Conservation (phyloP, 2,329 filamentous ascomycete genomes). For the Coleophoma crateriformis region DNA sequence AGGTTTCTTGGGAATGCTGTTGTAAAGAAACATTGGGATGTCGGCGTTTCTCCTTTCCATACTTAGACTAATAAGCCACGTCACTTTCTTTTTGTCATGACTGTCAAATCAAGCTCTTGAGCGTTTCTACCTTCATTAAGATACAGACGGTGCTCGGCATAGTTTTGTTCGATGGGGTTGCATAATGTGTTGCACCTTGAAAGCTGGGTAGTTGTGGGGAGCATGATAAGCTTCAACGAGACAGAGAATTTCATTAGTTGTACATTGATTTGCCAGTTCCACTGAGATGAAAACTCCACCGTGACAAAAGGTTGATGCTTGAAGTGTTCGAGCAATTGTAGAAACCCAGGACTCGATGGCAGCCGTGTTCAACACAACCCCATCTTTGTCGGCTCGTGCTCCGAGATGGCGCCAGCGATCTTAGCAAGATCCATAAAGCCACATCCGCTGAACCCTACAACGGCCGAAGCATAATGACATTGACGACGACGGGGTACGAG, state of each 20-base stretch:
- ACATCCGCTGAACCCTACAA: neutral
- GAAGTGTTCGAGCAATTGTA: too few relatives aligned
- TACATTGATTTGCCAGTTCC: neutral
- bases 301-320: too few relatives aligned
- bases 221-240: neutral
- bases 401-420: neutral
- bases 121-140: neutral
- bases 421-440: neutral
- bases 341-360: too few relatives aligned
- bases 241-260: constrained; percentile 1
- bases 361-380: too few relatives aligned
- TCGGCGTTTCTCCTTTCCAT: constrained; percentile 27
- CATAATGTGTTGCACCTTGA: constrained; percentile 1
- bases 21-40: constrained; percentile 32
- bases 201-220: neutral
- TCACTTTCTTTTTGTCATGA: constrained; percentile 17
- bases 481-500: too few relatives aligned
- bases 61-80: constrained; percentile 29
- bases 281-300: neutral
- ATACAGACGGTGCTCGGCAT: neutral
- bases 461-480: too few relatives aligned
- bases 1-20: constrained; percentile 35
- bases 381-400: neutral
- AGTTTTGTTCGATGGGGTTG: neutral
- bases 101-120: constrained; percentile 1